A percentile compares a stretch with the other conserved stretches of the same genome.
Conservation (phyloP, 1,284 basidiomycete genomes). For the Ganoderma sp. region DNA sequence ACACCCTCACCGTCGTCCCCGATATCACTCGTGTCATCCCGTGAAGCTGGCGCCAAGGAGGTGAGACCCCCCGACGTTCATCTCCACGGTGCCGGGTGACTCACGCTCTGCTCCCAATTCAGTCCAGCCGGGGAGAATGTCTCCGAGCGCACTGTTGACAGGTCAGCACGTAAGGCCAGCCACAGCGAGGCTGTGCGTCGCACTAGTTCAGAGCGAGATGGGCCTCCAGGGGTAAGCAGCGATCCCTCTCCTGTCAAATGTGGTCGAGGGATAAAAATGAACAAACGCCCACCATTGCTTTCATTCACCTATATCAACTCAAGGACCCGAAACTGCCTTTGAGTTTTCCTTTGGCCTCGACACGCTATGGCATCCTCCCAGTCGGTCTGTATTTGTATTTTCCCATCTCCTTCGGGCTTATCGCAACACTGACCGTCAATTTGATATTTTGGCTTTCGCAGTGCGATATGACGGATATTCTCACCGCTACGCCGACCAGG, state of each 20-base stretch:
- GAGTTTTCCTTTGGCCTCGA: not conserved
- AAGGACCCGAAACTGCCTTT: not conserved
- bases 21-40: not conserved
- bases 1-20: not conserved
- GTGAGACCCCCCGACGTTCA: not conserved
- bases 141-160: not conserved
- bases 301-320: not conserved
- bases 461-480: not conserved
- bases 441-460: not conserved
- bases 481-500: not conserved
- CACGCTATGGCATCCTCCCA: not conserved
- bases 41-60: not conserved
- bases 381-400: not conserved
- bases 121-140: not conserved
- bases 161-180: not conserved
- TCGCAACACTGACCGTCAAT: not conserved
- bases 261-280: not conserved
- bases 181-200: slow-evolving; percentile 1
- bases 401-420: not conserved
- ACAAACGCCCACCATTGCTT: not conserved
- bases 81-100: not conserved
- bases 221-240: not conserved
- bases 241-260: not conserved
- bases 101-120: not conserved
- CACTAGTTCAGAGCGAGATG: not conserved